Percentiles rank a stretch among this genome's conserved stretches.
phyloP scores from a whole-genome alignment of 2,329 filamentous ascomycete genomes.

The Westerdykella aurantiaca region DNA sequence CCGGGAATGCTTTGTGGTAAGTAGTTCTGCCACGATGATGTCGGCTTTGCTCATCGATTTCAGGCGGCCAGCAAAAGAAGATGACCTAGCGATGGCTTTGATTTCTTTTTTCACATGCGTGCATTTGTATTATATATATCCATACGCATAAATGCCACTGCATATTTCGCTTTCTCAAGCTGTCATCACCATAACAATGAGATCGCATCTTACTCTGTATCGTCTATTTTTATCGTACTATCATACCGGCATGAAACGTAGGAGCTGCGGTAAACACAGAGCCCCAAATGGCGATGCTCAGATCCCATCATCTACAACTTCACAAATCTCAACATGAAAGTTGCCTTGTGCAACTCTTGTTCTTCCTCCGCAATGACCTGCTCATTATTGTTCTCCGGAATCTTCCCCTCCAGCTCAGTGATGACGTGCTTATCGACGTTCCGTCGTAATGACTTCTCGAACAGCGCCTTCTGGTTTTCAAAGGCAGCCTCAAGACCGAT shows the following conservation, averaged over 20 bases:
- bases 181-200: too few relatives aligned
- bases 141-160: too few relatives aligned
- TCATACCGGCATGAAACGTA: not conserved
- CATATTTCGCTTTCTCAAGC: too few relatives aligned
- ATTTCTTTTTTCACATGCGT: not conserved
- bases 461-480: constrained; percentile 58
- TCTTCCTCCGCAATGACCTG: constrained; percentile 73
- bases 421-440: constrained; percentile 66
- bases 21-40: constrained; percentile 16
- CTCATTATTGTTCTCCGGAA: constrained; percentile 46
- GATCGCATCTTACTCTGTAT: too few relatives aligned
- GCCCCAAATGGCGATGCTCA: too few relatives aligned
- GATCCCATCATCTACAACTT: constrained; percentile 50
- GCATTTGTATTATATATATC: not conserved
- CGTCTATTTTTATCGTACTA: not conserved
- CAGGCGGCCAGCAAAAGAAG: constrained; percentile 29
- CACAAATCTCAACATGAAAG: constrained; percentile 68
- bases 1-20: constrained; percentile 82
- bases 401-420: constrained; percentile 55
- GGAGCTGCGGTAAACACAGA: too few relatives aligned
- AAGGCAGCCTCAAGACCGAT: constrained; percentile 68
- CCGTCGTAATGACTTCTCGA: constrained; percentile 72
- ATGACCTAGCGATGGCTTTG: constrained; percentile 7
- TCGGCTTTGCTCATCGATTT: constrained; percentile 2
- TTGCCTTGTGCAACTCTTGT: constrained; percentile 79